Evolutionary conservation across 2,329 filamentous ascomycete genomes (phyloP).

Genomic region (Aspergillus clavatus): DNA sequence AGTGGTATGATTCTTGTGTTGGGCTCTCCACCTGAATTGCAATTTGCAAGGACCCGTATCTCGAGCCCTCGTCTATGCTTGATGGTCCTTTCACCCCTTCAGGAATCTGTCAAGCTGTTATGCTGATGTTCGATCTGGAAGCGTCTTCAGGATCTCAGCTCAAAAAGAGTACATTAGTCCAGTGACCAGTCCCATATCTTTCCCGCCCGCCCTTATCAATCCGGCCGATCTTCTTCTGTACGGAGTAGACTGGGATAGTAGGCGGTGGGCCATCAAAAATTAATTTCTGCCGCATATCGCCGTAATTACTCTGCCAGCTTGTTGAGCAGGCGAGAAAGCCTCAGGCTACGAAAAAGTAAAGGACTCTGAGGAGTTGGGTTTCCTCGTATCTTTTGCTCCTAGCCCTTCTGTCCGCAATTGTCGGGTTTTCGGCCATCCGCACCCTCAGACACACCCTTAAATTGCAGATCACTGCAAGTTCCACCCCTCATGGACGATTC

Average conservation of each 20-base stretch:
- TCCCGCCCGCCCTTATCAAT: neutral
- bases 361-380: too few species aligned
- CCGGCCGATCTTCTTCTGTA: too few species aligned
- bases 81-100: neutral
- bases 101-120: too few species aligned
- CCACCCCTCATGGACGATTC: slow-evolving; percentile 1
- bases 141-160: too few species aligned
- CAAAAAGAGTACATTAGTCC: too few species aligned
- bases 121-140: too few species aligned
- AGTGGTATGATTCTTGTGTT: neutral
- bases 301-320: neutral
- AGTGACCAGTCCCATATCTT: too few species aligned
- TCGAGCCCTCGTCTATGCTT: neutral
- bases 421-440: too few species aligned
- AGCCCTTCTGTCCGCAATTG: too few species aligned
- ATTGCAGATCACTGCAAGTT: neutral
- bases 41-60: neutral
- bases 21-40: neutral
- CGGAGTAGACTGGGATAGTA: neutral
- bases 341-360: neutral
- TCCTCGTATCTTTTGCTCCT: too few species aligned
- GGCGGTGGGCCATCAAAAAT: neutral
- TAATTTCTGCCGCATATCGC: neutral
- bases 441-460: too few species aligned
- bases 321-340: neutral